Percentiles rank a stretch among this genome's conserved stretches.
These are phyloP conservation scores for Botrytis byssoidea DNA, from an alignment of 2,329 filamentous ascomycete species.

Conservation along the genomic window DNA sequence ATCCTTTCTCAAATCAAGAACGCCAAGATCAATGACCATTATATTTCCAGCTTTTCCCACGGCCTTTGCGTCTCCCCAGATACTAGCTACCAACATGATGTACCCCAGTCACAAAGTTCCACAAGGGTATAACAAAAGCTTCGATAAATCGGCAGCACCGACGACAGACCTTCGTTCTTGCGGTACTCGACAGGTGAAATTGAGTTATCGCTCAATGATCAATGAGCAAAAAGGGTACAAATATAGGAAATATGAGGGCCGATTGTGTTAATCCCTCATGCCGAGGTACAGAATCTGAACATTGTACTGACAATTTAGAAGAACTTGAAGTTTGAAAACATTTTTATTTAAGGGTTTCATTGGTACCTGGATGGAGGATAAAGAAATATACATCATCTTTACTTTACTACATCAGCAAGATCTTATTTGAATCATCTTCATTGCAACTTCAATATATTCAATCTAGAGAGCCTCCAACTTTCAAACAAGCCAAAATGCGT, in stretches of 20 bases:
- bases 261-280: not conserved
- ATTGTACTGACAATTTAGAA: too few relatives aligned
- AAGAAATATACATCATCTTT: not conserved
- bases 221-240: too few relatives aligned
- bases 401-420: not conserved
- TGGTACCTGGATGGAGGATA: too few relatives aligned
- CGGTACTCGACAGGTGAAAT: not conserved
- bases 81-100: not conserved
- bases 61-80: not conserved
- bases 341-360: not conserved
- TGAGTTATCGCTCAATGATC: not conserved
- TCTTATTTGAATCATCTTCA: not conserved
- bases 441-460: not conserved
- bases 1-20: not conserved
- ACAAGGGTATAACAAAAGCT: not conserved
- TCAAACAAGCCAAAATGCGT: not conserved
- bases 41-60: not conserved
- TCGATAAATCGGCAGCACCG: slow-evolving; percentile 7
- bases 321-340: not conserved
- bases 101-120: not conserved
- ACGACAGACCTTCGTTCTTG: not conserved
- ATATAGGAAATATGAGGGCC: slow-evolving; percentile 1
- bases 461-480: not conserved
- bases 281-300: not conserved
- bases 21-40: not conserved